Evolutionary conservation across 306 rosid genomes (phyloP).

Genomic region (apple (Malus domestica)): DNA sequence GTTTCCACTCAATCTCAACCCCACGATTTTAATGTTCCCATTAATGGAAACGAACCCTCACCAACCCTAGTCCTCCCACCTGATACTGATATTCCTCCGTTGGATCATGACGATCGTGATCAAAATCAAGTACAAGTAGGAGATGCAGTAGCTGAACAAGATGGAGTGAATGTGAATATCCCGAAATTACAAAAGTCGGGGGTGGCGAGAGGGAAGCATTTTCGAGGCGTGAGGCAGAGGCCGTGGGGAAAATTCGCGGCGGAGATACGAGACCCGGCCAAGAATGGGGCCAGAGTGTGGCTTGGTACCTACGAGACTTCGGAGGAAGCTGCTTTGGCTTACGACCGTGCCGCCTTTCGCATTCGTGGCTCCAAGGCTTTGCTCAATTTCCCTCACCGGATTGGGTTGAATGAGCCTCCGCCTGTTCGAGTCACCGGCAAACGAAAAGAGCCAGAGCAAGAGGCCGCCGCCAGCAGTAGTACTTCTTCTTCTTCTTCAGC

Average conservation of each 20-base stretch:
- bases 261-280: slow-evolving; percentile 54
- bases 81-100: not conserved
- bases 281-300: slow-evolving; percentile 50
- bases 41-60: not conserved
- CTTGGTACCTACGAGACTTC: slow-evolving; percentile 59
- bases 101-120: not conserved
- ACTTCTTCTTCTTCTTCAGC: not conserved
- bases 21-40: not conserved
- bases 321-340: slow-evolving; percentile 58
- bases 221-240: slow-evolving; percentile 46
- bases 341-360: slow-evolving; percentile 47
- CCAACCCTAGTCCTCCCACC: not conserved
- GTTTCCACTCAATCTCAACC: not conserved
- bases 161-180: not conserved
- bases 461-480: not conserved
- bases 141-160: not conserved
- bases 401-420: slow-evolving; percentile 41
- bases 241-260: slow-evolving; percentile 61
- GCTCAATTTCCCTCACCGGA: slow-evolving; percentile 50
- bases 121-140: not conserved
- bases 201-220: slow-evolving; percentile 22
- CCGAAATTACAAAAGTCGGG: not conserved
- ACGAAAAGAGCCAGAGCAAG: slow-evolving; percentile 17
- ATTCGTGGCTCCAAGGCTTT: slow-evolving; percentile 54
- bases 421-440: slow-evolving; percentile 42